These are phyloP conservation scores for Solanum hybrid DNA, from an alignment of 305 asterid genomes.

Conservation along the genomic window DNA sequence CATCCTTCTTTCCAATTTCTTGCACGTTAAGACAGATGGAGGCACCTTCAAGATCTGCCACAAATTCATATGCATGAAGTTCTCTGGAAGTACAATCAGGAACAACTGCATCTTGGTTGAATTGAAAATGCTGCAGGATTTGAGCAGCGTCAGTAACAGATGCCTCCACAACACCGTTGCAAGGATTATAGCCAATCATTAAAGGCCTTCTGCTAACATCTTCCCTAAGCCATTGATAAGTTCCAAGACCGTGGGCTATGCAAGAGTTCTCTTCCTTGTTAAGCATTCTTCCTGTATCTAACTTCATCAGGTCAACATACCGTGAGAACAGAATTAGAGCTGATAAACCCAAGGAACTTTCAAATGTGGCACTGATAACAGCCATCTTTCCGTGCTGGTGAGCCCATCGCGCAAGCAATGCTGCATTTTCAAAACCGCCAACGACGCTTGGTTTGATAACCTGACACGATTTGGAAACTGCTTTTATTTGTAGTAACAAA, in stretches of 20 bases:
- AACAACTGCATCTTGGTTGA: conserved; percentile 47
- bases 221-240: conserved; percentile 86
- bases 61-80: conserved; percentile 43
- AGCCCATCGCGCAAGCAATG: conserved; percentile 83
- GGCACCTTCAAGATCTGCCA: conserved; percentile 40
- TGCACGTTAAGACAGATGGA: conserved; percentile 51
- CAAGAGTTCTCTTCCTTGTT: conserved; percentile 35
- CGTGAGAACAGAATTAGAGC: conserved; percentile 69
- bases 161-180: conserved; percentile 43
- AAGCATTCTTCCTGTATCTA: conserved; percentile 36
- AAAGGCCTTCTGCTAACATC: conserved; percentile 48
- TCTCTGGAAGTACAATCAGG: conserved; percentile 31
- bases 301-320: conserved; percentile 62
- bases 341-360: conserved; percentile 75
- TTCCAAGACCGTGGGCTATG: conserved; percentile 86
- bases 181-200: conserved; percentile 31
- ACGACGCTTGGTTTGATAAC: conserved; percentile 88
- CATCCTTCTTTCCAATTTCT: conserved; percentile 54
- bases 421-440: conserved; percentile 93
- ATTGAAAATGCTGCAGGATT: conserved; percentile 43
- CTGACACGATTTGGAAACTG: conserved; percentile 24
- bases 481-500: not conserved
- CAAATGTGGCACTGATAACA: conserved; percentile 85
- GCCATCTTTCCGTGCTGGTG: conserved; percentile 78
- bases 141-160: conserved; percentile 62